These are phyloP conservation scores for Populus hybrid DNA, from an alignment of 441 rosid species.

Conservation along the genomic window DNA sequence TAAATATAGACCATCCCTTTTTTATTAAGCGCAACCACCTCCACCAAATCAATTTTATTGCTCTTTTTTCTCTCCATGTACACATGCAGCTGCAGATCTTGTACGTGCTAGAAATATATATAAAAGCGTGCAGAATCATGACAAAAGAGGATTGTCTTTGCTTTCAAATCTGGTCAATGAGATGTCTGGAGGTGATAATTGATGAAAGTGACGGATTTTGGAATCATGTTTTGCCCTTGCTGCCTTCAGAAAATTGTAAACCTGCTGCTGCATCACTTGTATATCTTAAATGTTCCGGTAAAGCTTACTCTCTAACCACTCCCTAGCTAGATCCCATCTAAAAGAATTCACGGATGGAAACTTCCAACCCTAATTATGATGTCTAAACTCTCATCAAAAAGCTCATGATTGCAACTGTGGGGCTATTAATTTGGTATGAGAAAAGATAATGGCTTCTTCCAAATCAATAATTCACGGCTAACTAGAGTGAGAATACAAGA, in stretches of 20 bases:
- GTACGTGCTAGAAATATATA: background rate
- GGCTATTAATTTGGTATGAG: background rate
- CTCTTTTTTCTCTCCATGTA: background rate
- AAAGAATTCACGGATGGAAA: slow-evolving; percentile 1
- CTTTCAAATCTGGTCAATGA: slow-evolving; percentile 7
- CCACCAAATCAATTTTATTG: slow-evolving; percentile 10
- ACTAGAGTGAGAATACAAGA: background rate
- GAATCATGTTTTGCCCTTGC: background rate
- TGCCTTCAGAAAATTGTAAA: background rate
- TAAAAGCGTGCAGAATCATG: background rate
- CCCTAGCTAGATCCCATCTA: background rate
- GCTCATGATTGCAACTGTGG: background rate
- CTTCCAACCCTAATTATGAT: slow-evolving; percentile 17
- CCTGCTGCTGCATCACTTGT: background rate
- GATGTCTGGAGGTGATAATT: background rate
- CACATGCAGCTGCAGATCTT: background rate
- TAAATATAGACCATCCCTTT: background rate
- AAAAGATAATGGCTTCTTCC: background rate
- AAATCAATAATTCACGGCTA: background rate
- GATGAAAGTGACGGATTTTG: background rate
- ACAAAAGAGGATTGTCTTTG: background rate
- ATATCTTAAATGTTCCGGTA: slow-evolving; percentile 1
- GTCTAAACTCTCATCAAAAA: slow-evolving; percentile 11
- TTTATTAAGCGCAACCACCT: slow-evolving; percentile 1
- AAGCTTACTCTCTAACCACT: slow-evolving; percentile 4